Evolutionary conservation across 768 basidiomycete species (phyloP), one percentile per base, ranked within the genome.

Genomic region (Agaricus sinodeliciosus): DNA sequence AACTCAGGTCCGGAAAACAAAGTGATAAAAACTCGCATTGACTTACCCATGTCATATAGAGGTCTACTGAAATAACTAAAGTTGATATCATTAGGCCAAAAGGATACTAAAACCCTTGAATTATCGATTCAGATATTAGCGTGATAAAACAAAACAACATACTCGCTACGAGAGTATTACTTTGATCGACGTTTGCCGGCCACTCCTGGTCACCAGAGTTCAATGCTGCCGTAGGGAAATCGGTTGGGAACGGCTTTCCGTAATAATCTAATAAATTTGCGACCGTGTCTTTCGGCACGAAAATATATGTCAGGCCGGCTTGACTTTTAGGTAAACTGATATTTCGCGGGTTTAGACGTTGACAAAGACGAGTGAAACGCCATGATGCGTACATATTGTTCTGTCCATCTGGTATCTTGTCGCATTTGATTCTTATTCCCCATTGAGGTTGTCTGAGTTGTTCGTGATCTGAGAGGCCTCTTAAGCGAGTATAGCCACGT

Each of bases 391-490:
- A 72, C 72, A 72, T 61, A 40, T 70, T 68, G 3, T 51, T 51
- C n/a, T n/a, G n/a, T n/a, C n/a, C n/a, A 39, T 69, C 58, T 6
- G 69, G 61, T 13, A 72, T 58, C 37, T 66, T 68, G 13, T 57
- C 51, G 55, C 73, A 75, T 34, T 64, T 66, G 4, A 68, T 69
- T 16, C 72, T 62, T 16, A 71, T 64, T 0, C 73, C 73, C 73
- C 73, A 74, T 51, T 67, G 60, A 13, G 72, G 69, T 54, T 67
- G 69, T 11, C 31, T 31, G 31, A 47, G n/a, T n/a, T n/a, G n/a
- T n/a, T n/a, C n/a, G n/a, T n/a, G n/a, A n/a, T n/a, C n/a, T n/a
- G n/a, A n/a, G n/a, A n/a, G n/a, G n/a, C n/a, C n/a, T n/a, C n/a
- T n/a, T n/a, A n/a, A n/a, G n/a, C n/a, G n/a, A n/a, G n/a, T n/a